Percentiles rank a stretch among this genome's conserved stretches.
Conservation (phyloP, 306 rosid genomes). For the Sesbania bispinosa region DNA sequence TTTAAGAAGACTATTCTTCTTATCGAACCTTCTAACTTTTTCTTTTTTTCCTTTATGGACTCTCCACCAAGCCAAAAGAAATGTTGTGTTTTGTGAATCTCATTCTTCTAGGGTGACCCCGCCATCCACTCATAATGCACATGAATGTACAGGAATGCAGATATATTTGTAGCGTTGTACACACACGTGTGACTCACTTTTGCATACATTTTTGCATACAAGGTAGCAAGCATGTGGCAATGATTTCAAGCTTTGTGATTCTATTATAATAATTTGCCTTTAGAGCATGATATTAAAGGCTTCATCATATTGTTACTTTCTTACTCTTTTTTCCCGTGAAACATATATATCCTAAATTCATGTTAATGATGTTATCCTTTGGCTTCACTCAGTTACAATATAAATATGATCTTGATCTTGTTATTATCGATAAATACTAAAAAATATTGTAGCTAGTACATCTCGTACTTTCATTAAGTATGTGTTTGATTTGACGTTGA, state of each 20-base stretch:
- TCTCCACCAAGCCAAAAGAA: conserved; percentile 68
- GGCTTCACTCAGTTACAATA: background rate
- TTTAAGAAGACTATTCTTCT: conserved; percentile 44
- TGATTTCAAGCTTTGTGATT: conserved; percentile 6
- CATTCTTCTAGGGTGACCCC: conserved; percentile 58
- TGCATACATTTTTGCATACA: conserved; percentile 19
- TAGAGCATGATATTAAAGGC: conserved; percentile 1
- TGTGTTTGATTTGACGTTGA: conserved; percentile 3
- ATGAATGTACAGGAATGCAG: background rate
- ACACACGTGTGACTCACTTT: conserved; percentile 23
- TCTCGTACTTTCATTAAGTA: no score
- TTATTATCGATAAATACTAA: background rate
- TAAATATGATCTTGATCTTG: background rate
- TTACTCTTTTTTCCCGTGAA: background rate
- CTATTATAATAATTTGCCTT: background rate
- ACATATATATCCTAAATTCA: background rate
- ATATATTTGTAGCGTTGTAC: conserved; percentile 1
- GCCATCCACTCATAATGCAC: conserved; percentile 49
- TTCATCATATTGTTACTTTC: background rate
- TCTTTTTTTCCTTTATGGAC: conserved; percentile 43
- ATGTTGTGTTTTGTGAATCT: conserved; percentile 58
- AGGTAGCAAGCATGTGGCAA: conserved; percentile 12
- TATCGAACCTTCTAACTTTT: conserved; percentile 46
- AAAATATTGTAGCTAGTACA: background rate
- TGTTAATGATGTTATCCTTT: background rate